Evolutionary conservation across 2,329 filamentous ascomycete genomes (phyloP).

Genomic region (Penicillium sp.): DNA sequence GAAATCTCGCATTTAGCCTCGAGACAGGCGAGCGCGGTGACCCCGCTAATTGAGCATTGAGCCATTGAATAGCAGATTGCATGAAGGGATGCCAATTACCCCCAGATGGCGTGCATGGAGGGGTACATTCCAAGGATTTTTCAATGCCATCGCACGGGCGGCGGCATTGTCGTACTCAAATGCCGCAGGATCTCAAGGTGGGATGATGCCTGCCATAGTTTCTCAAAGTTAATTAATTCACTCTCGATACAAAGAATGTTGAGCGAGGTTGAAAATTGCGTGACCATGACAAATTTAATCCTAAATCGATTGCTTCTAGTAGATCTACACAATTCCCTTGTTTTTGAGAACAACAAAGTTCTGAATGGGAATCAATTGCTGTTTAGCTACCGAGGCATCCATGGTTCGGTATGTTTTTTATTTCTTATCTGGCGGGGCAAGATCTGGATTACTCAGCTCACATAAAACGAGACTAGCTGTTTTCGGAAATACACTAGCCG

Average conservation of each 20-base stretch:
- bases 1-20: not conserved
- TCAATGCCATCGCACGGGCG: constrained; percentile 1
- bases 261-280: not conserved
- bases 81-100: constrained; percentile 6
- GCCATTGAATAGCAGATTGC: not conserved
- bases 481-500: constrained; percentile 11
- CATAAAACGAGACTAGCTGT: constrained; percentile 4
- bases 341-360: not conserved
- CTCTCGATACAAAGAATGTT: constrained; percentile 2
- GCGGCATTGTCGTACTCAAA: constrained; percentile 3
- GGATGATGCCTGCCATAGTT: not conserved
- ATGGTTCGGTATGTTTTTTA: constrained; percentile 2
- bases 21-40: not conserved
- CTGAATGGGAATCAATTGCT: not conserved
- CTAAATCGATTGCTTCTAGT: not conserved
- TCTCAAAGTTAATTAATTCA: not conserved
- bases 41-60: constrained; percentile 4
- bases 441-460: constrained; percentile 8
- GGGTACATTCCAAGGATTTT: constrained; percentile 5
- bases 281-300: not conserved
- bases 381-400: not conserved
- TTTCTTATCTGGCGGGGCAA: constrained; percentile 9
- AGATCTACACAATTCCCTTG: not conserved
- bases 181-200: constrained; percentile 1
- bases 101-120: constrained; percentile 6